Evolutionary conservation across 169 alveolate species (phyloP), one percentile per base, ranked within the genome.

Genomic region (Eimeria acervulina): DNA sequence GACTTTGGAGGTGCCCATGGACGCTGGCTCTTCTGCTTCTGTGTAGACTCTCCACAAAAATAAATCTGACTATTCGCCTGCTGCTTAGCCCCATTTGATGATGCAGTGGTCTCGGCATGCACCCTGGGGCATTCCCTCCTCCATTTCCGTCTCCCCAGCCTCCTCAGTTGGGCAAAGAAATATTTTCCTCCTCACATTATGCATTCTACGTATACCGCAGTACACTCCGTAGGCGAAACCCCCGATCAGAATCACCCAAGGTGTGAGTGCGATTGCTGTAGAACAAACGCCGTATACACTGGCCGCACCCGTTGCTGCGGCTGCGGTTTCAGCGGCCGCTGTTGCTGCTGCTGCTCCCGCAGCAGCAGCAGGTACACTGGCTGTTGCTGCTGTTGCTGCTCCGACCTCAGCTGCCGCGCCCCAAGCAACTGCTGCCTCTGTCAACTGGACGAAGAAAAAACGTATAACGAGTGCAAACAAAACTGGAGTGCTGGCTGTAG

Each of bases 221-320:
- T 59, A 17, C 59, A 61, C 81, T 21, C 72, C 93, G 10, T 36
- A 85, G 21, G n/a, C 93, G 38, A 42, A 33, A 2, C 93, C 93
- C 0, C 93, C 93, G 15, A 51, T 59, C 33, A 85, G 93, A 40
- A 85, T 36, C 36, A 55, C 74, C 93, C 93, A 85, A 40, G 93
- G 93, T 3, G 59, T 61, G 44, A 61, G 31, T 17, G 93, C 81
- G 6, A 85, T 0, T 21, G 66, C 74, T n/a, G 93, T 61, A 33
- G 93, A 55, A 42, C 93, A 55, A 51, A 33, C 76, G n/a, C 55
- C 19, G 74, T 6, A n/a, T 33, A 59, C 28, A 36, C 72, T 59
- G 28, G 93, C 93, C 31, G 93, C 78, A 15, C 80, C 59, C 44
- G 80, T 10, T 55, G 93, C 61, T 85, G 91, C 91, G 2, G 91